Conservation (phyloP, 2,329 filamentous ascomycete genomes). For the Plenodomus tracheiphilus region DNA sequence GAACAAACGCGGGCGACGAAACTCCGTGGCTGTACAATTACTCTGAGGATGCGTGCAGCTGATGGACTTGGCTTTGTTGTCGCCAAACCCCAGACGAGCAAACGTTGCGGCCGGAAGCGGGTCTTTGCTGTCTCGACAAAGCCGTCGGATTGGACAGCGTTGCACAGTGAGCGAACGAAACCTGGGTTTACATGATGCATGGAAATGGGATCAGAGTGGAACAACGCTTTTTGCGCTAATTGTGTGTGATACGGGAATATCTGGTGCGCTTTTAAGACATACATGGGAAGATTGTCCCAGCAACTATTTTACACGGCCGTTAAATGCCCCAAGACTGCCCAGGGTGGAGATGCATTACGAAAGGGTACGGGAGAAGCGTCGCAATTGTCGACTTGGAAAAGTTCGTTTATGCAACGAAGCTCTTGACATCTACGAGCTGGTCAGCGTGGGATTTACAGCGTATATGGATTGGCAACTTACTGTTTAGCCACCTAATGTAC, state of each 20-base stretch:
- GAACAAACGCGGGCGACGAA: slow-evolving; percentile 11
- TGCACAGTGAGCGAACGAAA: neutral
- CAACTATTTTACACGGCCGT: slow-evolving; percentile 34
- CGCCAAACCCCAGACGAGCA: slow-evolving; percentile 14
- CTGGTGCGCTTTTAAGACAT: slow-evolving; percentile 7
- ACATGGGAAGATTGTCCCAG: slow-evolving; percentile 9
- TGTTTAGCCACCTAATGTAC: slow-evolving; percentile 86
- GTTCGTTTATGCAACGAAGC: slow-evolving; percentile 67
- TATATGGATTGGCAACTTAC: slow-evolving; percentile 21
- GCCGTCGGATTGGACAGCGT: neutral
- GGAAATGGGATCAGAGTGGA: slow-evolving; percentile 20
- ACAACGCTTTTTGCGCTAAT: slow-evolving; percentile 17
- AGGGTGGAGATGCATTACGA: slow-evolving; percentile 15
- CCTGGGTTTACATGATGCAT: neutral
- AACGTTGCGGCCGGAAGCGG: slow-evolving; percentile 15
- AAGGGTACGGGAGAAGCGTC: slow-evolving; percentile 3
- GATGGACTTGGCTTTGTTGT: slow-evolving; percentile 19
- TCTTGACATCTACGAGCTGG: slow-evolving; percentile 69
- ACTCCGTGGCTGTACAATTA: slow-evolving; percentile 12
- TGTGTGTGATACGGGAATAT: slow-evolving; percentile 10
- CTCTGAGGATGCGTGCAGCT: slow-evolving; percentile 26
- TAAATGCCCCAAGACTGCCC: slow-evolving; percentile 12
- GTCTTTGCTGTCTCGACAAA: slow-evolving; percentile 12
- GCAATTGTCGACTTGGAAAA: neutral
- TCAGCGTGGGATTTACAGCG: neutral